Conservation (phyloP, 805 yeast species). For the Cyberlindnera petersonii region DNA sequence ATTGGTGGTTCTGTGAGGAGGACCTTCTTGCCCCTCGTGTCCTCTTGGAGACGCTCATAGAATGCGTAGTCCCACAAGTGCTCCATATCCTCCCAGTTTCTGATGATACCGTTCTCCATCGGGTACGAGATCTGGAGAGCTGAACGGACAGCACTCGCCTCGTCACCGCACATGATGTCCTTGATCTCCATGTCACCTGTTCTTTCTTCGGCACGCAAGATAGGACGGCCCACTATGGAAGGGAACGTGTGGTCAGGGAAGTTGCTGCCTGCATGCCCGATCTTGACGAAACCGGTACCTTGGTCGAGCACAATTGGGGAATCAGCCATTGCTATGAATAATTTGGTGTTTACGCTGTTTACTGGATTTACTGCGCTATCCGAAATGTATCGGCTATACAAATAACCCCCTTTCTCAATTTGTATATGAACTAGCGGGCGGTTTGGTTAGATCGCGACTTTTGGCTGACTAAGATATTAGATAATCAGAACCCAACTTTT, state of each 20-base stretch:
- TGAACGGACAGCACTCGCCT: conserved; percentile 87
- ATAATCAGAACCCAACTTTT: too few species aligned
- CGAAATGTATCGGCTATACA: too few species aligned
- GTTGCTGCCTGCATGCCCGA: conserved; percentile 94
- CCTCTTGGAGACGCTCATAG: conserved; percentile 81
- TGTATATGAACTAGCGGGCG: too few species aligned
- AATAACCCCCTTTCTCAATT: too few species aligned
- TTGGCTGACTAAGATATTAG: too few species aligned
- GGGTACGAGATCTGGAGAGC: conserved; percentile 93
- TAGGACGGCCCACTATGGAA: conserved; percentile 96
- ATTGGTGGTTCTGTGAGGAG: conserved; percentile 96
- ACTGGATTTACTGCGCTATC: too few species aligned
- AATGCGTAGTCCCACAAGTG: conserved; percentile 97
- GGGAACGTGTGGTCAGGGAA: conserved; percentile 97
- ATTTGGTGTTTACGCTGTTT: too few species aligned
- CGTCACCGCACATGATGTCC: conserved; percentile 97
- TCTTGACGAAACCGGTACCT: conserved; percentile 97
- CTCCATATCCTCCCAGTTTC: conserved; percentile 98
- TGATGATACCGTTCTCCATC: conserved; percentile 97
- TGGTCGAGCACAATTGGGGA: conserved; percentile 76
- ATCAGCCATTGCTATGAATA: conserved; percentile 20
- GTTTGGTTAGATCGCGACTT: too few species aligned
- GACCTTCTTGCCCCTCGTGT: conserved; percentile 76
- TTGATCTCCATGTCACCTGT: conserved; percentile 72
- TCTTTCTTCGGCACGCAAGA: conserved; percentile 93